These are phyloP conservation scores for Parietaria judaica DNA, from an alignment of 306 rosid species.

Conservation along the genomic window DNA sequence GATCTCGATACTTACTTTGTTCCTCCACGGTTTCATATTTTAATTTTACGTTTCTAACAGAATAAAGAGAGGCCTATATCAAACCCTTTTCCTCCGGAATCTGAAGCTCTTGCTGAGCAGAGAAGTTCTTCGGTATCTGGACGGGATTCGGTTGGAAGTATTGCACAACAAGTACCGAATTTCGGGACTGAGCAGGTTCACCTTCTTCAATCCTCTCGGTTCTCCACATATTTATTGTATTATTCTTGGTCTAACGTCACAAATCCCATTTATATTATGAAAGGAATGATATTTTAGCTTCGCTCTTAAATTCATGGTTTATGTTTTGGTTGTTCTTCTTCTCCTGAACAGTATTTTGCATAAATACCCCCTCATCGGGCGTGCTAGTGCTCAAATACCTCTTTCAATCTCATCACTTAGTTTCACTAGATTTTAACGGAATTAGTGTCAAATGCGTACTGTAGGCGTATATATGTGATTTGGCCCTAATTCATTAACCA, in stretches of 20 bases:
- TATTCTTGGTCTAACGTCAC: background rate
- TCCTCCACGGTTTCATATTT: background rate
- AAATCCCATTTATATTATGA: no score
- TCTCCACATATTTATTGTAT: background rate
- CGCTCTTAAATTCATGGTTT: background rate
- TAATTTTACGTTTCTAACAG: slow-evolving; percentile 16
- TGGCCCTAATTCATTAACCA: no score
- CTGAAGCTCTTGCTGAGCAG: slow-evolving; percentile 35
- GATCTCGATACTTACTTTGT: background rate
- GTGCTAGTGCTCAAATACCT: no score
- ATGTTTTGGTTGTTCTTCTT: background rate
- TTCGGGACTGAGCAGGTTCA: slow-evolving; percentile 90
- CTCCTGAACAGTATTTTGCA: no score
- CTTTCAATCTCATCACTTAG: no score
- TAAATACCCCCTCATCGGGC: no score
- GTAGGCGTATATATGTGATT: no score
- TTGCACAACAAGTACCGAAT: slow-evolving; percentile 68
- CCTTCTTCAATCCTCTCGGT: background rate
- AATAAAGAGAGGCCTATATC: slow-evolving; percentile 57
- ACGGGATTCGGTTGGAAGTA: slow-evolving; percentile 33
- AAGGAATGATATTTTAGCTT: background rate
- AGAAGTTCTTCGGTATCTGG: slow-evolving; percentile 21
- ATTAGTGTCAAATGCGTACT: no score
- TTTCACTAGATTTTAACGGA: no score
- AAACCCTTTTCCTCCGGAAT: slow-evolving; percentile 84